Conservation (phyloP, 2,329 filamentous ascomycete genomes). For the Tolypocladium nubicola region DNA sequence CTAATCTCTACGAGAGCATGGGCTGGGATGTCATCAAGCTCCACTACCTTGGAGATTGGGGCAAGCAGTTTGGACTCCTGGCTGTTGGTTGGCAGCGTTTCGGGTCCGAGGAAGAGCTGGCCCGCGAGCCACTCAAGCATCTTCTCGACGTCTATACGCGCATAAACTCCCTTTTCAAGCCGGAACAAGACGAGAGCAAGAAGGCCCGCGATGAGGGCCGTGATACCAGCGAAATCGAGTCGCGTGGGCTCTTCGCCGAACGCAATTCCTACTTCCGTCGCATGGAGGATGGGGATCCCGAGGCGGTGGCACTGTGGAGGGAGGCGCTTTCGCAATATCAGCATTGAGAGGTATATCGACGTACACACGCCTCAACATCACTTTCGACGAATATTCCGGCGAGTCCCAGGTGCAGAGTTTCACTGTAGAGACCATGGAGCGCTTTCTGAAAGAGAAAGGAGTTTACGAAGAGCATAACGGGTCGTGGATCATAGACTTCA, state of each 20-base stretch:
- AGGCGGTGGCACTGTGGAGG: slow-evolving; percentile 47
- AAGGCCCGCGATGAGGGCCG: slow-evolving; percentile 34
- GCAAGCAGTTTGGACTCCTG: slow-evolving; percentile 59
- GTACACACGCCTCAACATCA: slow-evolving; percentile 50
- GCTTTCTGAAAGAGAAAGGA: slow-evolving; percentile 44
- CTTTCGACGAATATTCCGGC: slow-evolving; percentile 55
- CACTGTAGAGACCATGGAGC: slow-evolving; percentile 49
- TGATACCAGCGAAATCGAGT: slow-evolving; percentile 31
- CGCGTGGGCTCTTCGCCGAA: slow-evolving; percentile 33
- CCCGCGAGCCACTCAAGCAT: slow-evolving; percentile 58
- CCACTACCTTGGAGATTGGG: slow-evolving; percentile 75
- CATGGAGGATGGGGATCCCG: slow-evolving; percentile 49
- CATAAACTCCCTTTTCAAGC: slow-evolving; percentile 50
- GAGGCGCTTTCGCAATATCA: slow-evolving; percentile 47
- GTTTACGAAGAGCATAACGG: slow-evolving; percentile 54
- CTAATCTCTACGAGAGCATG: slow-evolving; percentile 56
- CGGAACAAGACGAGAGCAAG: slow-evolving; percentile 50
- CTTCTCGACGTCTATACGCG: slow-evolving; percentile 63
- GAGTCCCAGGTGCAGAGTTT: slow-evolving; percentile 44
- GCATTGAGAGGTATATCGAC: slow-evolving; percentile 48
- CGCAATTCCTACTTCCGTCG: slow-evolving; percentile 51
- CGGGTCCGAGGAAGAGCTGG: slow-evolving; percentile 53
- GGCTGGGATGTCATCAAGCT: slow-evolving; percentile 63
- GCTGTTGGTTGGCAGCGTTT: slow-evolving; percentile 59
- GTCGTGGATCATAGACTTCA: slow-evolving; percentile 57